These are phyloP conservation scores for Colletotrichum phormii DNA, from an alignment of 2,329 filamentous ascomycete genomes.

Conservation along the genomic window DNA sequence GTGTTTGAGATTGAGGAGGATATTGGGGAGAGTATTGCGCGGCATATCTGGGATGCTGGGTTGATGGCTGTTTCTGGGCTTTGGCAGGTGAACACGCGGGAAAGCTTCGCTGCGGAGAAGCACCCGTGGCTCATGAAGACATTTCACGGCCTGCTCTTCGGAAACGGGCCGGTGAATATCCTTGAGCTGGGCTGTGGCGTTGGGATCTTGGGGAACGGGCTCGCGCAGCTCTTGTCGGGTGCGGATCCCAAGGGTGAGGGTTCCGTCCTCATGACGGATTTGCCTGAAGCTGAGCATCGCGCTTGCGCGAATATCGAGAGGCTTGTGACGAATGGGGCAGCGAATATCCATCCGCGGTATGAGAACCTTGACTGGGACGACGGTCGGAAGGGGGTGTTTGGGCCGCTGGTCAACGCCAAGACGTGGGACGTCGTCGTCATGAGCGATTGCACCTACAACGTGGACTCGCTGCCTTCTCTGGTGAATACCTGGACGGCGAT, in stretches of 20 bases:
- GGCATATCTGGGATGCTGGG: conserved; percentile 70
- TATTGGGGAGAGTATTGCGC: conserved; percentile 69
- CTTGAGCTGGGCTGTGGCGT: conserved; percentile 69
- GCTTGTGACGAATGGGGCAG: conserved; percentile 18
- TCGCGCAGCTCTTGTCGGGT: conserved; percentile 51
- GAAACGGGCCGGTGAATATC: conserved; percentile 50
- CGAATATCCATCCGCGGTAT: conserved; percentile 51
- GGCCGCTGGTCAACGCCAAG: conserved; percentile 49
- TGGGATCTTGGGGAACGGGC: conserved; percentile 64
- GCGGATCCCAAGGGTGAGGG: conserved; percentile 38
- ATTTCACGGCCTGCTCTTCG: conserved; percentile 43
- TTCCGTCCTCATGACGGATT: conserved; percentile 66
- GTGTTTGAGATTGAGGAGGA: conserved; percentile 63
- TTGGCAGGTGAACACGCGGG: conserved; percentile 13
- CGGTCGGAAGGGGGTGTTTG: conserved; percentile 58
- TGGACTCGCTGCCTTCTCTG: conserved; percentile 64
- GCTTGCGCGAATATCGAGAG: conserved; percentile 59
- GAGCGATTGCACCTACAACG: conserved; percentile 73
- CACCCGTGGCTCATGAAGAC: conserved; percentile 2
- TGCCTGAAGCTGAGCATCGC: conserved; percentile 64
- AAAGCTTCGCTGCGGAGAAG: conserved; percentile 17
- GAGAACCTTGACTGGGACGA: conserved; percentile 70
- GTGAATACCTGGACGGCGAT: conserved; percentile 64
- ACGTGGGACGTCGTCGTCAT: conserved; percentile 66
- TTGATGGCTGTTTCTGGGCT: conserved; percentile 57